These are phyloP conservation scores for Saccharomycopsis guyanensis DNA, from an alignment of 805 yeast species.

Conservation along the genomic window DNA sequence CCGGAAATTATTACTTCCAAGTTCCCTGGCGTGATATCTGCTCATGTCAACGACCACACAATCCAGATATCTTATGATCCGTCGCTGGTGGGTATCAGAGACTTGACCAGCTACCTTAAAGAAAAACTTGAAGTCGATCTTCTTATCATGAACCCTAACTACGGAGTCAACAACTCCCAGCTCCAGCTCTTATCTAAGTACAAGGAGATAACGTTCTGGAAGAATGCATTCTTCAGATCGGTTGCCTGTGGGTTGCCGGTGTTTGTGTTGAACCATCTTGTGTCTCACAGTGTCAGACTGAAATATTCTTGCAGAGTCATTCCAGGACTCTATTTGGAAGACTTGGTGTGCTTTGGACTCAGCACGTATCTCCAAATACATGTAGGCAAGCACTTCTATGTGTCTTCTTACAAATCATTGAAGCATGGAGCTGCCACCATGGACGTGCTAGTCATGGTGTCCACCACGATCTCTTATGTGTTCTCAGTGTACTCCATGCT, in stretches of 20 bases:
- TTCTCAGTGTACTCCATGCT: conserved; percentile 65
- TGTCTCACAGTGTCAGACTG: conserved; percentile 27
- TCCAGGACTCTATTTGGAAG: conserved; percentile 59
- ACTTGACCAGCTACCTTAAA: conserved; percentile 45
- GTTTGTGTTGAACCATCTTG: conserved; percentile 36
- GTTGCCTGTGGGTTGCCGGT: conserved; percentile 58
- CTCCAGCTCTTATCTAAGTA: conserved; percentile 57
- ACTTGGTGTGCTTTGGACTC: conserved; percentile 50
- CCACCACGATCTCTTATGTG: conserved; percentile 69
- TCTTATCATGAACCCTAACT: conserved; percentile 31
- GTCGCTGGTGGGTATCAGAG: conserved; percentile 50
- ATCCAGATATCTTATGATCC: conserved; percentile 42
- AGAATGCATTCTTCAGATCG: conserved; percentile 43
- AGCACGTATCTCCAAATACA: conserved; percentile 54
- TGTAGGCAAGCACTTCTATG: conserved; percentile 63
- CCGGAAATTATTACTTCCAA: neutral
- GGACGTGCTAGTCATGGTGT: conserved; percentile 84
- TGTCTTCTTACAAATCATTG: conserved; percentile 56
- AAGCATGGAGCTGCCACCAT: conserved; percentile 70
- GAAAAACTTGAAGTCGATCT: conserved; percentile 23
- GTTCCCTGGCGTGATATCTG: conserved; percentile 28
- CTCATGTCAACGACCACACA: conserved; percentile 39
- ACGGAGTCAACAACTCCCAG: conserved; percentile 50
- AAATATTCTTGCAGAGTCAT: conserved; percentile 28
- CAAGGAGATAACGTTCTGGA: conserved; percentile 72